phyloP scores from a whole-genome alignment of 768 basidiomycete species.

The Leccinum sublutescens region DNA sequence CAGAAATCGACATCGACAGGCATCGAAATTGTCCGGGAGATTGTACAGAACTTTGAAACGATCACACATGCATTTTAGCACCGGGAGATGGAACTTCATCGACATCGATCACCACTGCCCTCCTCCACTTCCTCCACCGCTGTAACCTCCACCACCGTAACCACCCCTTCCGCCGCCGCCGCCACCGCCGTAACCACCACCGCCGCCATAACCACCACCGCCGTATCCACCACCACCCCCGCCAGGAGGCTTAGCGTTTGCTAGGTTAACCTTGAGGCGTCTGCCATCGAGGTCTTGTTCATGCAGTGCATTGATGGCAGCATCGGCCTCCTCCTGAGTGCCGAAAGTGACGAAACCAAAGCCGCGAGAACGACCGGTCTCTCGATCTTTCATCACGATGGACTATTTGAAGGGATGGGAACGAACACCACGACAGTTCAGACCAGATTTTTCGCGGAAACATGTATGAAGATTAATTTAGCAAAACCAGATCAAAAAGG shows the following conservation, averaged over 20 bases:
- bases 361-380: slow-evolving; percentile 56
- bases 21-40: slow-evolving; percentile 1
- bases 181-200: slow-evolving; percentile 1
- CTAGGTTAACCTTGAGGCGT: slow-evolving; percentile 49
- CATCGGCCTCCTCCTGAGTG: slow-evolving; percentile 36
- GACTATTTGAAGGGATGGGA: slow-evolving; percentile 19
- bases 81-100: neutral
- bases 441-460: slow-evolving; percentile 11
- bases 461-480: slow-evolving; percentile 29
- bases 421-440: slow-evolving; percentile 7
- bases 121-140: slow-evolving; percentile 8
- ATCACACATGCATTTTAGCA: slow-evolving; percentile 15
- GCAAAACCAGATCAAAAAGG: slow-evolving; percentile 19
- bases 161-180: neutral
- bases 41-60: slow-evolving; percentile 4
- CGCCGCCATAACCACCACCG: slow-evolving; percentile 8
- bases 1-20: slow-evolving; percentile 12
- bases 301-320: slow-evolving; percentile 44
- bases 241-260: slow-evolving; percentile 30
- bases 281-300: slow-evolving; percentile 57
- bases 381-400: slow-evolving; percentile 47
- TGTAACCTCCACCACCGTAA: slow-evolving; percentile 9
- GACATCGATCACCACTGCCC: slow-evolving; percentile 9
- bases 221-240: slow-evolving; percentile 12
- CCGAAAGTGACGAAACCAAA: slow-evolving; percentile 54